phyloP scores from a whole-genome alignment of 768 basidiomycete genomes.

The Jaapia argillacea region DNA sequence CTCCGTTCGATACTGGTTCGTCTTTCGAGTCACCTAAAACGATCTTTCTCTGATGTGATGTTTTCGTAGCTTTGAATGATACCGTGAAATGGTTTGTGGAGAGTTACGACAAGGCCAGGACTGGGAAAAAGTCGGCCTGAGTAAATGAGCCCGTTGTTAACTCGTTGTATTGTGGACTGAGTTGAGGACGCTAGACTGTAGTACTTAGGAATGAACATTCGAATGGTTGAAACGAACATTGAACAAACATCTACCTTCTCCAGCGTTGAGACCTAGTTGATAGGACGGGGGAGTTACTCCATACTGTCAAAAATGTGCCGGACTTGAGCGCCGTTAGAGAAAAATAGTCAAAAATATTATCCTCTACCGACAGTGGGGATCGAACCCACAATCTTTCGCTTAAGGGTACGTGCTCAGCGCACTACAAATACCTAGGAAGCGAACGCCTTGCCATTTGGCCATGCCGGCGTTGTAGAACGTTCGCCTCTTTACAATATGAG shows the following conservation, averaged over 20 bases:
- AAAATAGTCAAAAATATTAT: background rate
- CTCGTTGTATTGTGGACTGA: background rate
- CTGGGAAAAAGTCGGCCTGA: conserved; percentile 24
- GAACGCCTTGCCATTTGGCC: background rate
- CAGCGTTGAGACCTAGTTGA: background rate
- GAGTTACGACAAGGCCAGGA: conserved; percentile 69
- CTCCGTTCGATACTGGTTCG: conserved; percentile 78
- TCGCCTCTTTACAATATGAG: too few relatives aligned
- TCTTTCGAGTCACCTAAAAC: background rate
- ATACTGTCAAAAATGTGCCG: too few relatives aligned
- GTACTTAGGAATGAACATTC: background rate
- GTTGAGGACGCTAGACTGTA: background rate
- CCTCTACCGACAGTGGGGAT: background rate
- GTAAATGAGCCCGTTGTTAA: background rate
- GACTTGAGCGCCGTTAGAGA: background rate
- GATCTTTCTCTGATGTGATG: conserved; percentile 1
- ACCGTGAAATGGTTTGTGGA: conserved; percentile 83
- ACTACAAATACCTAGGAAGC: background rate
- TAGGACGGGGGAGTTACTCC: background rate
- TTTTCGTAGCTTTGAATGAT: conserved; percentile 56
- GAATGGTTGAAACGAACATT: background rate
- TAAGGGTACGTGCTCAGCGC: background rate
- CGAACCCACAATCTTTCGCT: background rate
- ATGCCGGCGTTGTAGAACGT: too few relatives aligned
- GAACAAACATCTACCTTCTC: background rate